A percentile compares a stretch with the other conserved stretches of the same genome.
Evolutionary conservation across 208 protist species (phyloP).

Genomic region (Acanthamoeba healyi): DNA sequence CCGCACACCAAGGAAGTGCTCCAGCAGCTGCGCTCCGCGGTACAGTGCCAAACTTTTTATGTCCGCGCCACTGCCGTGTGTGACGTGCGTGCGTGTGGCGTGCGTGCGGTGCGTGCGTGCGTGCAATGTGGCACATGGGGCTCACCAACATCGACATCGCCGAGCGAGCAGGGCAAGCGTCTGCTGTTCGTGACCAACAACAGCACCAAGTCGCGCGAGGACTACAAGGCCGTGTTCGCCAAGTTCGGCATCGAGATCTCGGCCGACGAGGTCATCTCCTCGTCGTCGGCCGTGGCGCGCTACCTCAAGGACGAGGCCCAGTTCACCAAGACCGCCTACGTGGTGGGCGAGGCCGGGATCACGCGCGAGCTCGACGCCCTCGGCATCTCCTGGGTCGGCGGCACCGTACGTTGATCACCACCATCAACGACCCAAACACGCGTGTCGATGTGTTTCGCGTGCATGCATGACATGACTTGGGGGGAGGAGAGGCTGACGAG

Average conservation of each 20-base stretch:
- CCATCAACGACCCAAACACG: too few species aligned
- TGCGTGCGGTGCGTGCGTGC: too few species aligned
- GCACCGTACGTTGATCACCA: neutral
- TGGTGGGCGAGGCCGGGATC: slow-evolving; percentile 86
- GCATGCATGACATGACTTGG: too few species aligned
- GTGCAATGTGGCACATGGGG: too few species aligned
- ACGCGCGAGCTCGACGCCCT: slow-evolving; percentile 74
- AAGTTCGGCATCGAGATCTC: slow-evolving; percentile 66
- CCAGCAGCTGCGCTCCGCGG: slow-evolving; percentile 35
- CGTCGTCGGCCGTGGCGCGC: slow-evolving; percentile 81
- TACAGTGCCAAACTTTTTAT: too few species aligned
- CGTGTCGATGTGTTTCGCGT: too few species aligned
- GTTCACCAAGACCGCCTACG: slow-evolving; percentile 85
- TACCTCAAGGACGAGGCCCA: slow-evolving; percentile 85
- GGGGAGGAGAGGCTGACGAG: too few species aligned
- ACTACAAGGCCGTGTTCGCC: slow-evolving; percentile 82
- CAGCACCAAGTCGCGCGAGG: slow-evolving; percentile 81
- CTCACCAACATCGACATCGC: too few species aligned
- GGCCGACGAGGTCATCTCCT: slow-evolving; percentile 86
- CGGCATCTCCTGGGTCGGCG: slow-evolving; percentile 34
- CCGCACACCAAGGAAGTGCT: slow-evolving; percentile 74
- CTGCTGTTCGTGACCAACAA: slow-evolving; percentile 92
- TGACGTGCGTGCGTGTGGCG: too few species aligned
- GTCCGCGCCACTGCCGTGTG: too few species aligned
- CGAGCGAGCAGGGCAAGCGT: slow-evolving; percentile 80